Evolutionary conservation across 345 rosid genomes (phyloP).

Genomic region (Salix arbutifolia): DNA sequence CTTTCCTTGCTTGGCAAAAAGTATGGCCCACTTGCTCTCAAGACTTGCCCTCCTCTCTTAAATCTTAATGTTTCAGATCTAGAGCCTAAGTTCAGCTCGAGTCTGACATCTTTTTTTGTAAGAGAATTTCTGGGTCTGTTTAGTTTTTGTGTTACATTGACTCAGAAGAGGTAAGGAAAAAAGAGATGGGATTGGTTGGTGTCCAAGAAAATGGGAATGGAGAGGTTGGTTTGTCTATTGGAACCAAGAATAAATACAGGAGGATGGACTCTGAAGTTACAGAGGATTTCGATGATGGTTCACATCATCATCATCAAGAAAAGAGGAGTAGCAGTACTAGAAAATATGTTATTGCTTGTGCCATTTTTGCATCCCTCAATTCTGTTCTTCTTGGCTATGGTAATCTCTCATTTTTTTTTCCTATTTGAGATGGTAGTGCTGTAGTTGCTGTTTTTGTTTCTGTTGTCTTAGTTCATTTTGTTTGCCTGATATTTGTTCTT

Average conservation of each 20-base stretch:
- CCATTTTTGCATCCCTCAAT: slow-evolving; percentile 80
- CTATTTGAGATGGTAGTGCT: neutral
- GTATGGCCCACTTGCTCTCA: neutral
- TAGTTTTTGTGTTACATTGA: slow-evolving; percentile 1
- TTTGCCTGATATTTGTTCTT: neutral
- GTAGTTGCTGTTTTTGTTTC: neutral
- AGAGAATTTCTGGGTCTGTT: slow-evolving; percentile 11
- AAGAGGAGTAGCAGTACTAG: slow-evolving; percentile 1
- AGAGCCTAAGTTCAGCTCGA: neutral
- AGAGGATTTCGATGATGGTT: slow-evolving; percentile 13
- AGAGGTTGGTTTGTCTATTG: slow-evolving; percentile 39
- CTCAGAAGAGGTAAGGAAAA: neutral
- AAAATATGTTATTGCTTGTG: slow-evolving; percentile 57
- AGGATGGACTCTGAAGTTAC: slow-evolving; percentile 58
- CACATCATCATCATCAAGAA: slow-evolving; percentile 18
- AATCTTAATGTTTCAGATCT: neutral
- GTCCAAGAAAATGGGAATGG: slow-evolving; percentile 49
- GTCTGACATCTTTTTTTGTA: neutral
- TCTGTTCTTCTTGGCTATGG: slow-evolving; percentile 93
- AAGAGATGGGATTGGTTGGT: slow-evolving; percentile 43
- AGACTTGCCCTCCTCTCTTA: neutral
- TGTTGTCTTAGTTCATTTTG: neutral
- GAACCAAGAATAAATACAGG: slow-evolving; percentile 65
- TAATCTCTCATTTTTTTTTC: slow-evolving; percentile 14
- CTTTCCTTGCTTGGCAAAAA: neutral